These are phyloP conservation scores for Fusarium piperis DNA, from an alignment of 2,329 filamentous ascomycete genomes.

Conservation along the genomic window DNA sequence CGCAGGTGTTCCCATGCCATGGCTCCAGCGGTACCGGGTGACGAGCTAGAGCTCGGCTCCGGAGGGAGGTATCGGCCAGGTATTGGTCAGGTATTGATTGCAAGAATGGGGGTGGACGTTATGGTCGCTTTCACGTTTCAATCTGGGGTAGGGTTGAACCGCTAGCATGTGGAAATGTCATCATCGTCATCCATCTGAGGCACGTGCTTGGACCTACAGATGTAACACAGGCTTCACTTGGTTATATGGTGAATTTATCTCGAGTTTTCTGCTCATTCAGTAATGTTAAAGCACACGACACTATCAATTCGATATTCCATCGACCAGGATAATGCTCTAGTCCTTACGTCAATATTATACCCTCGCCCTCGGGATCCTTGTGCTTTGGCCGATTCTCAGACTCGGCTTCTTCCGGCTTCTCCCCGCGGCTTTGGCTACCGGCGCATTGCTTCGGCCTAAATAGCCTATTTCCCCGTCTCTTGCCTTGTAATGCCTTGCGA, in stretches of 20 bases:
- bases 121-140: not conserved
- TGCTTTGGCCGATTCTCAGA: slow-evolving; percentile 30
- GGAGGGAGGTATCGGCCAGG: slow-evolving; percentile 1
- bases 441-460: slow-evolving; percentile 41
- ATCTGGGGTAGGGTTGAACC: slow-evolving; percentile 24
- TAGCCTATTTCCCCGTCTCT: not conserved
- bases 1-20: not conserved
- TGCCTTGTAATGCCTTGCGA: not conserved
- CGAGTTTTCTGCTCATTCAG: not conserved
- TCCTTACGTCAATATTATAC: slow-evolving; percentile 35
- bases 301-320: not conserved
- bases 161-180: slow-evolving; percentile 31
- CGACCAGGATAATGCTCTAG: not conserved
- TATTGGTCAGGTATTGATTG: not conserved
- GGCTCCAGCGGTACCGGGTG: slow-evolving; percentile 6
- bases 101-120: not conserved
- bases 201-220: not conserved
- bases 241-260: not conserved
- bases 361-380: slow-evolving; percentile 35
- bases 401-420: slow-evolving; percentile 33
- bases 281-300: not conserved
- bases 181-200: slow-evolving; percentile 11
- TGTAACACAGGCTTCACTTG: not conserved
- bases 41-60: slow-evolving; percentile 30
- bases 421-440: slow-evolving; percentile 33